phyloP scores from a whole-genome alignment of 2,329 filamentous ascomycete genomes.

The Aspergillus novoparasiticus region DNA sequence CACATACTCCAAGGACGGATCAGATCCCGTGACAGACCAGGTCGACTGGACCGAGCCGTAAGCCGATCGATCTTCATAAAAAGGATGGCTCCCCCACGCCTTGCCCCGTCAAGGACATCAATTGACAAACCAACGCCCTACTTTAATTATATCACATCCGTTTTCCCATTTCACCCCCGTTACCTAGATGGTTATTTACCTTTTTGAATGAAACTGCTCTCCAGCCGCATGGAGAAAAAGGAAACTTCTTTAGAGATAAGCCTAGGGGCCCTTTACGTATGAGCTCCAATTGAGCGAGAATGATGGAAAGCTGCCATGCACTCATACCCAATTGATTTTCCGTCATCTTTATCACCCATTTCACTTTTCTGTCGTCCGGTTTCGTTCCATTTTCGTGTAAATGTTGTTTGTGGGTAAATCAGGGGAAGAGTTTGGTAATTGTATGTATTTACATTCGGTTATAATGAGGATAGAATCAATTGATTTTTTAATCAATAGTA shows the following conservation, averaged over 20 bases:
- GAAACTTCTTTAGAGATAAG: background rate
- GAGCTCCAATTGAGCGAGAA: background rate
- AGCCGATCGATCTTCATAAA: background rate
- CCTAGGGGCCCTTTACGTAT: background rate
- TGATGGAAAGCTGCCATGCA: background rate
- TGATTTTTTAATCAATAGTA: background rate
- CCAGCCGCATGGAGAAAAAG: background rate
- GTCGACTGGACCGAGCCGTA: slow-evolving; percentile 91
- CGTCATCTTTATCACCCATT: background rate
- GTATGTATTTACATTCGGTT: background rate
- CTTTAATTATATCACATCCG: slow-evolving; percentile 3
- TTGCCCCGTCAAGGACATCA: slow-evolving; percentile 6
- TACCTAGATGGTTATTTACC: slow-evolving; percentile 6
- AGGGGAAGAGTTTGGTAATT: background rate
- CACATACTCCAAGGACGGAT: slow-evolving; percentile 71
- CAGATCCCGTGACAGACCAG: slow-evolving; percentile 78
- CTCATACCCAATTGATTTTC: background rate
- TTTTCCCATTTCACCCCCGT: background rate
- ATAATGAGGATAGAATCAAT: background rate
- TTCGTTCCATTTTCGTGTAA: slow-evolving; percentile 7
- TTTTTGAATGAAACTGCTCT: slow-evolving; percentile 3
- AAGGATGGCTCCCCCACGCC: background rate
- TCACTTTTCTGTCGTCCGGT: background rate
- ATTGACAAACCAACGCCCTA: background rate
- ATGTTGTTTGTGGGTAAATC: slow-evolving; percentile 1